Percentiles rank a stretch among this genome's conserved stretches.
Conservation (phyloP, 345 rosid species). For the Pelargonium nanum region DNA sequence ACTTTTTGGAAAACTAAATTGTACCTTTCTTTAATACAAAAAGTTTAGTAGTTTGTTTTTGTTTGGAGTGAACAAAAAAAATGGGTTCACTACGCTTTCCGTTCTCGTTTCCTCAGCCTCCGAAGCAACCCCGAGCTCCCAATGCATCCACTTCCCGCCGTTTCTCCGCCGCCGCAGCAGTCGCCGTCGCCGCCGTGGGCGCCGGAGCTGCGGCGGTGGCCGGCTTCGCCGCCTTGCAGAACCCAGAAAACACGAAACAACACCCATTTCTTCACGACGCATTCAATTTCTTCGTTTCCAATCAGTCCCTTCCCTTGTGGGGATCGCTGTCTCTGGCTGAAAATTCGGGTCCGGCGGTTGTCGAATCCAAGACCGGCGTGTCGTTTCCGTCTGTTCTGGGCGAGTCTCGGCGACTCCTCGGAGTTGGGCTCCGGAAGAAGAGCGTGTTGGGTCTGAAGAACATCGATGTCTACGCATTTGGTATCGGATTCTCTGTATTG, state of each 20-base stretch:
- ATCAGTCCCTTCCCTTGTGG: conserved; percentile 30
- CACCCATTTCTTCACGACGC: conserved; percentile 26
- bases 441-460: conserved; percentile 64
- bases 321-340: conserved; percentile 67
- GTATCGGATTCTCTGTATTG: conserved; percentile 12
- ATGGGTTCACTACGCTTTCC: conserved; percentile 86
- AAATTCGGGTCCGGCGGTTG: conserved; percentile 33
- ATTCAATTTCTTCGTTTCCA: conserved; percentile 24
- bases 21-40: too few species aligned
- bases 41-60: too few species aligned
- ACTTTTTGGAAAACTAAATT: too few species aligned
- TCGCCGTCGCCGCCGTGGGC: conserved; percentile 20
- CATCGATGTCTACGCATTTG: conserved; percentile 78
- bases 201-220: conserved; percentile 33
- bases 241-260: too few species aligned
- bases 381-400: conserved; percentile 49
- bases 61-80: too few species aligned
- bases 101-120: conserved; percentile 71
- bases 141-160: conserved; percentile 17
- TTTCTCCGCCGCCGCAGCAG: conserved; percentile 22
- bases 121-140: too few species aligned
- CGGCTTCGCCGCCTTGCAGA: conserved; percentile 28
- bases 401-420: conserved; percentile 51
- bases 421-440: conserved; percentile 72
- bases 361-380: conserved; percentile 55